These are phyloP conservation scores for Chrysanthemum seticuspe DNA, from an alignment of 129 eudicot species.

Conservation along the genomic window DNA sequence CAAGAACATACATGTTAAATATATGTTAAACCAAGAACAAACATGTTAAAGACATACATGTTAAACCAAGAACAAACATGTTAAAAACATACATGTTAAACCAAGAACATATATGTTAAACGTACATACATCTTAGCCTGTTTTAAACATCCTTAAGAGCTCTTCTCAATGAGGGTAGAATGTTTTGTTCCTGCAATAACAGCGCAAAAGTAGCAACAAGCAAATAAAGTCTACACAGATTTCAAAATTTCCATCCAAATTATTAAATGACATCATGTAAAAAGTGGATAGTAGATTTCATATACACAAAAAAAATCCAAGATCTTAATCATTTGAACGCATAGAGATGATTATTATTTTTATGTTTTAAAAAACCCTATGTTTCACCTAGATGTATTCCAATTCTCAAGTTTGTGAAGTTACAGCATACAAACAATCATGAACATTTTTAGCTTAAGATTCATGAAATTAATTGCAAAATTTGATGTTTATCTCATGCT, in stretches of 20 bases:
- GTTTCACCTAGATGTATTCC: neutral
- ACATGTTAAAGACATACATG: too few species aligned
- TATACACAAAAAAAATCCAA: too few species aligned
- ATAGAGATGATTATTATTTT: neutral
- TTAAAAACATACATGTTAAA: too few species aligned
- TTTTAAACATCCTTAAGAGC: slow-evolving; percentile 75
- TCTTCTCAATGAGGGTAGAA: slow-evolving; percentile 86
- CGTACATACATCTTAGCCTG: too few species aligned
- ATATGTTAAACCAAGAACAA: too few species aligned
- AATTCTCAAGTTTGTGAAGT: neutral
- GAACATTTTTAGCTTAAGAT: too few species aligned
- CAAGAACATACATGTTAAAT: too few species aligned
- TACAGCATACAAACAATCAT: neutral
- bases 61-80: too few species aligned
- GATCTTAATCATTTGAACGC: neutral
- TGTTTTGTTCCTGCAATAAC: slow-evolving; percentile 67
- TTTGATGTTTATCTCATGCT: too few species aligned
- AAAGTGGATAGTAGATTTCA: too few species aligned
- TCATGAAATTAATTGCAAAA: too few species aligned
- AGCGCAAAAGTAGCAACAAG: slow-evolving; percentile 7
- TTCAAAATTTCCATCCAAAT: neutral
- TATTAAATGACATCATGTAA: neutral
- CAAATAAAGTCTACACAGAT: neutral
- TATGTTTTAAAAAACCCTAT: neutral
- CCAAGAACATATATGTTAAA: too few species aligned